A percentile compares a stretch with the other conserved stretches of the same genome.
Evolutionary conservation across 1,284 basidiomycete genomes (phyloP).

Genomic region (Ustanciosporium gigantosporum): DNA sequence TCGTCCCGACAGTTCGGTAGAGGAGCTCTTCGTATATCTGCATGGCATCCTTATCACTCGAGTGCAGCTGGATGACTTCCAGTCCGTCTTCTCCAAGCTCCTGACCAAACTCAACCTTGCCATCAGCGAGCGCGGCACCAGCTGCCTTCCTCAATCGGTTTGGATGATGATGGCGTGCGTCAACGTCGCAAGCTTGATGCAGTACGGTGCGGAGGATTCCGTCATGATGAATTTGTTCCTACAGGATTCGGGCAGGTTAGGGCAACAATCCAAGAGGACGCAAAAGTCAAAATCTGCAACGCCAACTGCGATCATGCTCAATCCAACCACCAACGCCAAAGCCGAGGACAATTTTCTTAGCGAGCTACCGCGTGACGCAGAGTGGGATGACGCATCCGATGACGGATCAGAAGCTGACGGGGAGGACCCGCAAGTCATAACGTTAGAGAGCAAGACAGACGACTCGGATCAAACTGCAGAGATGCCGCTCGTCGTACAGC

Average conservation of each 20-base stretch:
- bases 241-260: slow-evolving; percentile 11
- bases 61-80: slow-evolving; percentile 88
- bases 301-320: slow-evolving; percentile 33
- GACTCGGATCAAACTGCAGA: slow-evolving; percentile 44
- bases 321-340: slow-evolving; percentile 39
- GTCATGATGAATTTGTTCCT: slow-evolving; percentile 64
- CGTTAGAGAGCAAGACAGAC: slow-evolving; percentile 23
- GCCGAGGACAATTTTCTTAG: slow-evolving; percentile 27
- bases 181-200: slow-evolving; percentile 79
- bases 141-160: slow-evolving; percentile 68
- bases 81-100: slow-evolving; percentile 77
- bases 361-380: slow-evolving; percentile 26
- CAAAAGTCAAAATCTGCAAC: slow-evolving; percentile 63
- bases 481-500: slow-evolving; percentile 70
- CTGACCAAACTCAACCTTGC: slow-evolving; percentile 71
- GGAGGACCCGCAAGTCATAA: slow-evolving; percentile 65
- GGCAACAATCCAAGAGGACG: slow-evolving; percentile 34
- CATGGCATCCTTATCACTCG: slow-evolving; percentile 96
- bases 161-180: slow-evolving; percentile 94
- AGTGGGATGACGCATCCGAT: slow-evolving; percentile 32
- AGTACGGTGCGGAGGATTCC: slow-evolving; percentile 81
- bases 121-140: slow-evolving; percentile 11
- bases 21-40: slow-evolving; percentile 84
- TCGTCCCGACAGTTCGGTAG: slow-evolving; percentile 72
- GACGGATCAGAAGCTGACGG: slow-evolving; percentile 44